These are phyloP conservation scores for Macrophomina tecta DNA, from an alignment of 2,329 filamentous ascomycete genomes.

Conservation along the genomic window DNA sequence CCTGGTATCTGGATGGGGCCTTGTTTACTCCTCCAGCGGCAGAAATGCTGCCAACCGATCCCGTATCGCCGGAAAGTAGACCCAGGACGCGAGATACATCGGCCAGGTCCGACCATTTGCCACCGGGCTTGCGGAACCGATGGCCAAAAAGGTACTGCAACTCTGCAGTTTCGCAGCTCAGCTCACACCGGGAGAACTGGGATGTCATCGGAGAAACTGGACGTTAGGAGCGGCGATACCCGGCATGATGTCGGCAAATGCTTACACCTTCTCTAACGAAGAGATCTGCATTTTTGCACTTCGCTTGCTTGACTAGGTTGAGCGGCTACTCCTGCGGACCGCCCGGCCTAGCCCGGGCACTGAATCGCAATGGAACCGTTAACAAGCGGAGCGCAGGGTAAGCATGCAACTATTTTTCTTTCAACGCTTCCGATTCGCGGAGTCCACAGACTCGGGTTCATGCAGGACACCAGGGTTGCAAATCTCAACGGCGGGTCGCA, in stretches of 20 bases:
- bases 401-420: not conserved
- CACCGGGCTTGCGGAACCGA: not conserved
- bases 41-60: too few species aligned
- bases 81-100: not conserved
- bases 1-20: too few species aligned
- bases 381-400: not conserved
- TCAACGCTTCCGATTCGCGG: not conserved
- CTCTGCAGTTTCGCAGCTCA: not conserved
- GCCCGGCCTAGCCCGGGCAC: not conserved
- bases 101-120: not conserved
- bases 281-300: not conserved
- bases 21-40: too few species aligned
- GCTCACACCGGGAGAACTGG: constrained; percentile 8
- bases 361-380: constrained; percentile 3
- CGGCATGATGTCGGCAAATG: constrained; percentile 6
- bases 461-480: not conserved
- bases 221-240: constrained; percentile 5
- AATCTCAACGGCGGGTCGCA: not conserved
- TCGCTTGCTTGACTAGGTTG: not conserved
- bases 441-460: not conserved
- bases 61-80: not conserved
- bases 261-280: not conserved
- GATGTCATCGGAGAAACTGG: constrained; percentile 3
- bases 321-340: constrained; percentile 3
- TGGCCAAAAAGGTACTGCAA: not conserved